Evolutionary conservation across 1,284 basidiomycete species (phyloP).

Genomic region (Fomitopsis pinicola): DNA sequence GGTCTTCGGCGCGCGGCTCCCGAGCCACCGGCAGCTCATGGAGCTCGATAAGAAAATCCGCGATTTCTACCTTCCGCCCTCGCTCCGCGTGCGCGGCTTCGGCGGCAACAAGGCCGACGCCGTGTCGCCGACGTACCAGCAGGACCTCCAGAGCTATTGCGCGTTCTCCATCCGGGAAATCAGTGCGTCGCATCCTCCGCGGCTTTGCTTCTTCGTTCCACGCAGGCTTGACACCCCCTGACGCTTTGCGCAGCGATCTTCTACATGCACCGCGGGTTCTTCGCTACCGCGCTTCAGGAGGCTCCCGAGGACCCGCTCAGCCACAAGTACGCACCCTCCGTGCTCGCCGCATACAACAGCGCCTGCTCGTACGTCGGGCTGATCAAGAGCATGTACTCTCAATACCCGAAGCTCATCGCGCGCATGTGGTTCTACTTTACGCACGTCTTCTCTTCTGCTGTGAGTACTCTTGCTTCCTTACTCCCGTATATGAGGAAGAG

Average conservation of each 20-base stretch:
- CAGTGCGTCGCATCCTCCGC: slow-evolving; percentile 33
- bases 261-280: slow-evolving; percentile 72
- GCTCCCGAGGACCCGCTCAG: slow-evolving; percentile 58
- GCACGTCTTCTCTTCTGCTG: slow-evolving; percentile 69
- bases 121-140: slow-evolving; percentile 42
- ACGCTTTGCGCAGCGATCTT: slow-evolving; percentile 43
- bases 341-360: slow-evolving; percentile 60
- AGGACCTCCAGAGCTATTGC: slow-evolving; percentile 62
- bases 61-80: slow-evolving; percentile 58
- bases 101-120: slow-evolving; percentile 41
- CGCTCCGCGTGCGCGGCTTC: slow-evolving; percentile 61
- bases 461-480: slow-evolving; percentile 31
- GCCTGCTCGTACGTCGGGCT: slow-evolving; percentile 65
- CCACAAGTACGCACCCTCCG: slow-evolving; percentile 65
- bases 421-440: slow-evolving; percentile 72
- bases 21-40: slow-evolving; percentile 55
- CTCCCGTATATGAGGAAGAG: neutral
- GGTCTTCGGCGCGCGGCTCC: slow-evolving; percentile 56
- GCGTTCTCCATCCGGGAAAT: slow-evolving; percentile 64
- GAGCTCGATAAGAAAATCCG: slow-evolving; percentile 63
- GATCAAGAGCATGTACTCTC: slow-evolving; percentile 58
- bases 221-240: neutral
- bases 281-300: slow-evolving; percentile 64
- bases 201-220: slow-evolving; percentile 3
- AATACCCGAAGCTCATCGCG: slow-evolving; percentile 59